Conservation (phyloP, 2,329 filamentous ascomycete species). For the Aureobasidium subglaciale region DNA sequence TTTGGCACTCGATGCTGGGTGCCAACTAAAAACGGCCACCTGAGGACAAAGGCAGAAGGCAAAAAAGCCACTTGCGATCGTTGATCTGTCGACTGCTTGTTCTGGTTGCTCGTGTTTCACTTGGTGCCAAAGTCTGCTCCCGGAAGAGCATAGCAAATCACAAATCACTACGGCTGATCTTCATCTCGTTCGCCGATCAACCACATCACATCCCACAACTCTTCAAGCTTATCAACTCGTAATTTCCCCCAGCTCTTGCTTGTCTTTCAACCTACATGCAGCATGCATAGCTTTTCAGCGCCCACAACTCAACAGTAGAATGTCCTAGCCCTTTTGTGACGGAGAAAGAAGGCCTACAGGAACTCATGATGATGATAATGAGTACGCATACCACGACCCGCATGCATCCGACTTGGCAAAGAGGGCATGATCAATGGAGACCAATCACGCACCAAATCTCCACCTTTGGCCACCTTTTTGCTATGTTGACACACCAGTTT, state of each 20-base stretch:
- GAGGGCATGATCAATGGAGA: neutral
- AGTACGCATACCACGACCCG: neutral
- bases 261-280: too few relatives aligned
- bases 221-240: neutral
- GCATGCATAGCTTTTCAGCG: too few relatives aligned
- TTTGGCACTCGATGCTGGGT: neutral
- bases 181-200: conserved; percentile 12
- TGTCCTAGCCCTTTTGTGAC: neutral
- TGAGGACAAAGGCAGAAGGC: neutral
- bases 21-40: neutral
- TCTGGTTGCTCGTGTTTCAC: conserved; percentile 1
- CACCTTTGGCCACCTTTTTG: neutral
- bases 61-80: conserved; percentile 10
- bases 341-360: neutral
- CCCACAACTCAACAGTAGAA: too few relatives aligned
- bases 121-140: neutral
- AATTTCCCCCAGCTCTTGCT: neutral
- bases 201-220: neutral
- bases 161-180: conserved; percentile 14
- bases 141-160: neutral
- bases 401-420: conserved; percentile 2
- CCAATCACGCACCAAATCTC: neutral
- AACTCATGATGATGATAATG: neutral
- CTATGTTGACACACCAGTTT: neutral
- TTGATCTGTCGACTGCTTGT: neutral